Conservation (phyloP, 306 rosid species). For the Lotus japonicus region DNA sequence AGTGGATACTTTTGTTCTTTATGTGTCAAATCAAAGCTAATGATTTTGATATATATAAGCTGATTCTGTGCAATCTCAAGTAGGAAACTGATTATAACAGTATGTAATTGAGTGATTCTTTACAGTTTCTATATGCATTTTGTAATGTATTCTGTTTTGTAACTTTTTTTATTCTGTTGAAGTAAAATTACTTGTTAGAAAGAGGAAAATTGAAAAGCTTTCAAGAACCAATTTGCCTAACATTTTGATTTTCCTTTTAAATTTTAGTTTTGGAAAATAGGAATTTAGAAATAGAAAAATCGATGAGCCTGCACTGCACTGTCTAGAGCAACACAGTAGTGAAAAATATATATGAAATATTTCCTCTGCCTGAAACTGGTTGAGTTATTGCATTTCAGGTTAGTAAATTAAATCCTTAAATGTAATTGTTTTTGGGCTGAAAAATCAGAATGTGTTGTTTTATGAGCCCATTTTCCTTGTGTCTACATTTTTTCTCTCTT, state of each 20-base stretch:
- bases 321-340: not conserved
- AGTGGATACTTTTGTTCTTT: not conserved
- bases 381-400: not conserved
- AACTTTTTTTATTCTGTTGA: not conserved
- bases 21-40: slow-evolving; percentile 1
- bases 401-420: not conserved
- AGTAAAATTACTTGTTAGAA: not conserved
- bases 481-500: too few species aligned
- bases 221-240: not conserved
- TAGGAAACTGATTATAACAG: not conserved
- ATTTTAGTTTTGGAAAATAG: not conserved
- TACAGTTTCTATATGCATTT: not conserved
- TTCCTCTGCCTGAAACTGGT: not conserved
- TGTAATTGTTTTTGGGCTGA: slow-evolving; percentile 11
- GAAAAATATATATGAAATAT: not conserved
- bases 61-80: not conserved
- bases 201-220: not conserved
- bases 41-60: not conserved
- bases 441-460: not conserved
- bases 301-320: not conserved
- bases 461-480: slow-evolving; percentile 18
- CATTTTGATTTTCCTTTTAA: not conserved
- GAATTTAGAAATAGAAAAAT: not conserved
- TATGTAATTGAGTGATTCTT: not conserved
- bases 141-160: not conserved